These are phyloP conservation scores for Wickerhamomyces sp. DNA, from an alignment of 1,139 yeast genomes.

Conservation along the genomic window DNA sequence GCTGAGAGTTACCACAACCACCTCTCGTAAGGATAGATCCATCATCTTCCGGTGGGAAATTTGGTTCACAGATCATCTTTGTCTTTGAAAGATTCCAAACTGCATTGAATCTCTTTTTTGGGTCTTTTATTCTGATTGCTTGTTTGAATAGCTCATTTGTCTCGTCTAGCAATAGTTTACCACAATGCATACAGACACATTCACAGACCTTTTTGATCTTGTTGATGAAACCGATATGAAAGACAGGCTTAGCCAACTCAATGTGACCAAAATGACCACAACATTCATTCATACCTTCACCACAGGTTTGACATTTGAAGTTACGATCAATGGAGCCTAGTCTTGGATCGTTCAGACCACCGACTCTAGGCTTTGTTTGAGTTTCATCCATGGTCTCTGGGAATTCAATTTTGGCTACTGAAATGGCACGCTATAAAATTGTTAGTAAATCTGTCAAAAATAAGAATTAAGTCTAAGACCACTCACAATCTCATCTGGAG, in stretches of 20 bases:
- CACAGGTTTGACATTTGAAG: slow-evolving; percentile 97
- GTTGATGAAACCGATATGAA: slow-evolving; percentile 92
- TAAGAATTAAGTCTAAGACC: background rate
- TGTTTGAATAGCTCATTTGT: slow-evolving; percentile 81
- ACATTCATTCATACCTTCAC: slow-evolving; percentile 98
- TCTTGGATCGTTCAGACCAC: slow-evolving; percentile 95
- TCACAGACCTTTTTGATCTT: slow-evolving; percentile 94
- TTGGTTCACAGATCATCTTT: slow-evolving; percentile 94
- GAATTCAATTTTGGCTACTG: slow-evolving; percentile 94
- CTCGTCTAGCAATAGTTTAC: slow-evolving; percentile 86
- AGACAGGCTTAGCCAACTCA: slow-evolving; percentile 96
- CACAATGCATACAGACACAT: slow-evolving; percentile 98
- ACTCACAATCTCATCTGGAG: slow-evolving; percentile 88
- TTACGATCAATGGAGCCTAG: slow-evolving; percentile 96
- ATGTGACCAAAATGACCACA: slow-evolving; percentile 99
- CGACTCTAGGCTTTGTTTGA: slow-evolving; percentile 90
- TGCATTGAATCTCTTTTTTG: slow-evolving; percentile 92
- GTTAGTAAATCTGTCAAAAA: slow-evolving; percentile 15
- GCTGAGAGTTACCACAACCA: slow-evolving; percentile 98
- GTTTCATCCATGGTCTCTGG: slow-evolving; percentile 99
- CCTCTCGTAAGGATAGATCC: slow-evolving; percentile 64
- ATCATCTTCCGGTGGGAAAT: slow-evolving; percentile 63
- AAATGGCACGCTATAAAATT: slow-evolving; percentile 63
- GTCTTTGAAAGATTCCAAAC: slow-evolving; percentile 92
- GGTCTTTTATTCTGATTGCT: slow-evolving; percentile 85